Evolutionary conservation across 805 yeast species (phyloP), one percentile per base, ranked within the genome.

Genomic region (Metschnikowia proteae): DNA sequence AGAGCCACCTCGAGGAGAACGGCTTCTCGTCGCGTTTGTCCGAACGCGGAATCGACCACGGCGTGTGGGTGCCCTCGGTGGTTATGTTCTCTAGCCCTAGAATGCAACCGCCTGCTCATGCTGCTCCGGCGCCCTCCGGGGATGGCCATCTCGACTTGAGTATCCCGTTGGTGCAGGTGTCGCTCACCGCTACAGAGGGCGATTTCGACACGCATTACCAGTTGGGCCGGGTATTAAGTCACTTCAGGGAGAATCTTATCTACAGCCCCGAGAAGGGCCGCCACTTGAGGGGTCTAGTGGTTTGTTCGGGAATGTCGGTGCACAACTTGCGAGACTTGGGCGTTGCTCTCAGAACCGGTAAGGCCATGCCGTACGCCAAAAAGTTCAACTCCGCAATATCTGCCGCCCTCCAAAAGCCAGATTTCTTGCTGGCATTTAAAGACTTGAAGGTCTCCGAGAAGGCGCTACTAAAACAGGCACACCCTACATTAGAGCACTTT

Each of bases 251-350:
- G 1, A 64, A 78, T 44, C 48, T 55, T 44, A 51, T 70, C 41
- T 66, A 67, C 65, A 68, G 70, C 50, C 61, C 64, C 23, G 41
- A 45, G n/a, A 46, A 38, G 9, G 45, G 38, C 13, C 54, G 52
- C 38, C 57, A 66, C 48, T 55, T 67, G 28, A 57, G 57, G n/a
- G 74, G 75, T 3, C 34, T 80, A 47, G 67, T 87, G 2, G 62
- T 87, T 4, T 76, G 81, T 46, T 84, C 91, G 0, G 96, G 96
- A 3, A 84, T 85, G 87, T 74, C 88, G 5, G 94, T 86, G 23
- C 95, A 87, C 64, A 88, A 87, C 59, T 70, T 87, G 38, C 53
- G 80, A 33, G 90, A 85, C 49, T 42, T 80, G 23, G 70, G 79
- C 1, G 26, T 29, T 22, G 53, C 59, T 2, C 40, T 55, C 33